Base-by-base conservation (phyloP, 2,329 filamentous ascomycete genomes). In the Lachnellula occidentalis region DNA sequence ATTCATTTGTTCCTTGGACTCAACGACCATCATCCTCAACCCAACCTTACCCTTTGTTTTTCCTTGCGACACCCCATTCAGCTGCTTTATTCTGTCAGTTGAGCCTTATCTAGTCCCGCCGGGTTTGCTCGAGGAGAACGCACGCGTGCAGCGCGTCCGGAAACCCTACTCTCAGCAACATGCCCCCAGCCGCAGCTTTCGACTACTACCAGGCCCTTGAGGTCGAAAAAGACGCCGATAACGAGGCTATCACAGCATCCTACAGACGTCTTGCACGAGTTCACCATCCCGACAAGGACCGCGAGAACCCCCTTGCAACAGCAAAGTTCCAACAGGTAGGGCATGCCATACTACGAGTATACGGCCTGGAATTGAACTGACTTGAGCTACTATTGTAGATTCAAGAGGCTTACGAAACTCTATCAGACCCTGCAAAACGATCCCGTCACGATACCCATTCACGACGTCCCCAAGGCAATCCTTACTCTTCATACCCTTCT, bases 271-370 rank as follows among this genome's bases (percentile, higher is more conserved):
- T 62, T 31, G 61, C 61, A 15, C 47, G 53, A 19, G 6, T 56
- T n/a, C 50, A 61, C 19, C 60, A 62, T 31, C 58, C 60, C 0
- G 61, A 64, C 49, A 64, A 62, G 46, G 61, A 64, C 36, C 53
- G 45, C 2, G 47, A 57, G 4, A 59, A 61, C 48, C 11, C 22
- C n/a, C 43, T 43, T 39, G 55, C 61, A 11, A 62, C 61, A 5
- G 56, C 47, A 6, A 50, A 49, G 34, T 60, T 63, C 34, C 59
- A 63, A 39, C 45, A 53, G 14, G 61, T 63, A 24, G 43, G 49
- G 22, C 39, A 15, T 45, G 14, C 36, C 12, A 14, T 37, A 7
- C 36, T 17, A n/a, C 6, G 34, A 9, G 4, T 37, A 37, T 12
- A 17, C n/a, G 14, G 36, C 36, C 6, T 15, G 12, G 36, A 15